A percentile compares a stretch with the other conserved stretches of the same genome.
These are phyloP conservation scores for Nemania serpens DNA, from an alignment of 2,329 filamentous ascomycete genomes.

Conservation along the genomic window DNA sequence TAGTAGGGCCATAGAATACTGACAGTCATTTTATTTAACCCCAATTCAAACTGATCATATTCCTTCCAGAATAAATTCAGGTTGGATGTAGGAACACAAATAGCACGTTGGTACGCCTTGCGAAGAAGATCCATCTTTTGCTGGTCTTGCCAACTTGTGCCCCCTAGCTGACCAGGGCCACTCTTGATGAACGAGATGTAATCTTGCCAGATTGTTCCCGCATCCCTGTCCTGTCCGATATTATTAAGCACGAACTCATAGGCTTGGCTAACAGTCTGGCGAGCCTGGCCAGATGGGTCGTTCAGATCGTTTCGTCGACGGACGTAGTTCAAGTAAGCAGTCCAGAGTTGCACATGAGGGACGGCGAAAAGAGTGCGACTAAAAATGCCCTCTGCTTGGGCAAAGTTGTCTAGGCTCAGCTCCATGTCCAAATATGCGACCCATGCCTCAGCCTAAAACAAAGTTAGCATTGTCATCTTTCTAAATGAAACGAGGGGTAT, in stretches of 20 bases:
- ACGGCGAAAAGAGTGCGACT: constrained; percentile 76
- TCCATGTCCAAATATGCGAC: constrained; percentile 88
- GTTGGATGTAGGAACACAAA: constrained; percentile 82
- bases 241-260: constrained; percentile 92
- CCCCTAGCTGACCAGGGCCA: constrained; percentile 83
- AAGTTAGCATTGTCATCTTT: constrained; percentile 42
- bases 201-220: constrained; percentile 88
- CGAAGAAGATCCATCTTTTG: constrained; percentile 96
- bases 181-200: constrained; percentile 93
- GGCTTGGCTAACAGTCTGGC: constrained; percentile 78
- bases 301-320: constrained; percentile 88
- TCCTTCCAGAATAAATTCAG: constrained; percentile 93
- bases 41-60: constrained; percentile 95
- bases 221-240: constrained; percentile 89
- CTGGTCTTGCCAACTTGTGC: constrained; percentile 90
- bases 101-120: constrained; percentile 89
- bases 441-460: constrained; percentile 89
- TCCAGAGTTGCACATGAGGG: constrained; percentile 87
- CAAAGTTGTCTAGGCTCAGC: constrained; percentile 81
- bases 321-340: constrained; percentile 92
- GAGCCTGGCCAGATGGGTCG: constrained; percentile 76
- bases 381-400: constrained; percentile 82
- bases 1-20: constrained; percentile 37
- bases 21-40: constrained; percentile 89
- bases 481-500: background rate